Base-by-base conservation (phyloP, 2,329 filamentous ascomycete species). In the Monosporascus sp. region DNA sequence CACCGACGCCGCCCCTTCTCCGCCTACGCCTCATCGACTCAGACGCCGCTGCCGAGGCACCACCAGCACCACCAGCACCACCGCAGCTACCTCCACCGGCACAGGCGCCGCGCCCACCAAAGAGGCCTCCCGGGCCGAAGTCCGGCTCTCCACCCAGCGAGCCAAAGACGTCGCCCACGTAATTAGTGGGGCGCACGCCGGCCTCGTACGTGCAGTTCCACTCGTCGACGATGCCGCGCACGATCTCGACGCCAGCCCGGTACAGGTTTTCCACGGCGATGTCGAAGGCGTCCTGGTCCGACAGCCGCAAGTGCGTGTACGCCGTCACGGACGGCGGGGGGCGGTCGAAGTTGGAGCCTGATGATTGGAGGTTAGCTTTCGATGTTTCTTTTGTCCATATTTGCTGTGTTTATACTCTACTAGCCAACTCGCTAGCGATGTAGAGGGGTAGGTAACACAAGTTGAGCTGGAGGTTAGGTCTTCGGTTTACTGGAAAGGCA, bases 121-220 rank as follows among this genome's bases (percentile, higher is more conserved):
- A 61, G 37, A 54, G 5, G 55, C 74, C 78, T 1, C 78, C 79
- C 0, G 77, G 77, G 0, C 86, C 86, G 67, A 88, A 89, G 64
- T 87, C 82, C 0, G 86, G 85, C 41, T 70, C 66, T 1, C 85
- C 86, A 1, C 85, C 86, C 4, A 90, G 70, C 9, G 80, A 85
- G 15, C 85, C 87, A 59, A 89, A 85, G 51, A 90, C 85, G 63
- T 89, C 86, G 6, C 86, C 86, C 38, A 89, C 71, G 61, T 90
- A 90, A 62, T 89, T 89, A 2, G 65, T 71, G 0, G 85, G 71
- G 55, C 72, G 65, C 40, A 90, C 69, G 3, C 87, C 87, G 1
- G 65, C 58, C 37, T 73, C 68, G 60, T 85, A 90, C 0, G 72
- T 83, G 15, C 66, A 65, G 41, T 84, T 71, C 87, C 87, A 91